Percentiles rank a stretch among this genome's conserved stretches.
phyloP scores from a whole-genome alignment of 495 filamentous ascomycete species.

The Hypomontagnella submonticulosa region DNA sequence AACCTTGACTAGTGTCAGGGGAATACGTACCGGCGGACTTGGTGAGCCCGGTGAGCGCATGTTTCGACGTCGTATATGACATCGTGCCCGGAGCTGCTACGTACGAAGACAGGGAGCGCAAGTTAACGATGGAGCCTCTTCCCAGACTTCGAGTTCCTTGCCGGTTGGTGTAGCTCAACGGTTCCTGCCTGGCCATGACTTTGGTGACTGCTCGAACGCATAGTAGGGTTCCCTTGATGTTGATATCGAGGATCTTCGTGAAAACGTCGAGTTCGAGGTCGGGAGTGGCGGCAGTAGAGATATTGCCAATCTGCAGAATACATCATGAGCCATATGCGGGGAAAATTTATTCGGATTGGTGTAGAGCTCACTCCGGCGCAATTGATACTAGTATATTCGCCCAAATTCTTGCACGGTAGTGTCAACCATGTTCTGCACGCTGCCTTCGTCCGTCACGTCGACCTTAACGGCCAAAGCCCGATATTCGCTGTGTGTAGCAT shows the following conservation, averaged over 20 bases:
- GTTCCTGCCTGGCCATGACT: conserved; percentile 35
- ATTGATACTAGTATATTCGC: too few relatives aligned
- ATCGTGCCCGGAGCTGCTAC: conserved; percentile 5
- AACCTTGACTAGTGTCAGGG: too few relatives aligned
- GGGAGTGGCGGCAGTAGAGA: too few relatives aligned
- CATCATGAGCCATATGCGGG: too few relatives aligned
- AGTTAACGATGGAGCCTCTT: conserved; percentile 6
- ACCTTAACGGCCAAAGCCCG: too few relatives aligned
- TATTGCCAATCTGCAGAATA: too few relatives aligned
- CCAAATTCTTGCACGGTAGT: too few relatives aligned
- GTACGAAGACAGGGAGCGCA: conserved; percentile 7
- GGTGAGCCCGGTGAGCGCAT: conserved; percentile 19
- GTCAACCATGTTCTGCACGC: too few relatives aligned
- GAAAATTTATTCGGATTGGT: neutral
- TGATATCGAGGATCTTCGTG: conserved; percentile 21
- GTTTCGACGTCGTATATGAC: conserved; percentile 21
- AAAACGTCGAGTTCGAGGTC: too few relatives aligned
- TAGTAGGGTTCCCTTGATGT: conserved; percentile 29
- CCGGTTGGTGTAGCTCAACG: conserved; percentile 8
- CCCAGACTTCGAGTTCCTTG: conserved; percentile 12
- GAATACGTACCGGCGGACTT: neutral
- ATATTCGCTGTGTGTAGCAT: too few relatives aligned
- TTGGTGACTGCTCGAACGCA: conserved; percentile 16
- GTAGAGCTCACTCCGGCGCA: too few relatives aligned
- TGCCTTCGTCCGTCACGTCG: too few relatives aligned